These are phyloP conservation scores for Lodderomyces jiufengensis DNA, from an alignment of 1,139 yeast species.

Conservation along the genomic window DNA sequence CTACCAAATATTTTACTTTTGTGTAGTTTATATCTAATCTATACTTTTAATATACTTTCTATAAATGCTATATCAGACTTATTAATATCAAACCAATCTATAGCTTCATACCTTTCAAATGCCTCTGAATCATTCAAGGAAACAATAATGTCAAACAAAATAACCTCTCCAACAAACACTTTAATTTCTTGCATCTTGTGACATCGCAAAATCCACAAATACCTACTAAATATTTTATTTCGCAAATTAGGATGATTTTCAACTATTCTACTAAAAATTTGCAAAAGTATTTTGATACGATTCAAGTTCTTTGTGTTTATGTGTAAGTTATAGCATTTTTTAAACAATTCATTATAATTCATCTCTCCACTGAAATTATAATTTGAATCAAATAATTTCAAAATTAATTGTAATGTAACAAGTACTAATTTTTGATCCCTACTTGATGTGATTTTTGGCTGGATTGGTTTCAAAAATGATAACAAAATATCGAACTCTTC, in stretches of 20 bases:
- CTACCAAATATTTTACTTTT: too few species aligned
- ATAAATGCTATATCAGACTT: conserved; percentile 6
- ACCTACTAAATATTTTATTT: conserved; percentile 22
- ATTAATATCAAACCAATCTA: conserved; percentile 21
- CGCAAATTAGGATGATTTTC: conserved; percentile 6
- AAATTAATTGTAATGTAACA: conserved; percentile 29
- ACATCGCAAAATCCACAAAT: conserved; percentile 26
- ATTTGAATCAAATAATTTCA: conserved; percentile 35
- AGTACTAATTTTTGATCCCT: conserved; percentile 21
- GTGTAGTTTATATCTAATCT: too few species aligned
- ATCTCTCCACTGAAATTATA: conserved; percentile 10
- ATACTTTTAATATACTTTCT: neutral
- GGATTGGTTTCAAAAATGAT: conserved; percentile 6
- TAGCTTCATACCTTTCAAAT: conserved; percentile 6
- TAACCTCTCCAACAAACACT: conserved; percentile 26
- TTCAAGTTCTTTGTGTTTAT: conserved; percentile 38
- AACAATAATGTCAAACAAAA: conserved; percentile 29
- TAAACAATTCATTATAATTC: conserved; percentile 26
- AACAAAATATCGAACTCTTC: conserved; percentile 12
- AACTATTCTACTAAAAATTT: conserved; percentile 34
- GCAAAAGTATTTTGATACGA: conserved; percentile 32
- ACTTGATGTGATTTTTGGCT: neutral
- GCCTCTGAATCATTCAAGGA: conserved; percentile 15
- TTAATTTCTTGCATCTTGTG: conserved; percentile 31
- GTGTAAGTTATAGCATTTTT: conserved; percentile 56